Conservation (phyloP, 1,284 basidiomycete species). For the Ustilago lituana region DNA sequence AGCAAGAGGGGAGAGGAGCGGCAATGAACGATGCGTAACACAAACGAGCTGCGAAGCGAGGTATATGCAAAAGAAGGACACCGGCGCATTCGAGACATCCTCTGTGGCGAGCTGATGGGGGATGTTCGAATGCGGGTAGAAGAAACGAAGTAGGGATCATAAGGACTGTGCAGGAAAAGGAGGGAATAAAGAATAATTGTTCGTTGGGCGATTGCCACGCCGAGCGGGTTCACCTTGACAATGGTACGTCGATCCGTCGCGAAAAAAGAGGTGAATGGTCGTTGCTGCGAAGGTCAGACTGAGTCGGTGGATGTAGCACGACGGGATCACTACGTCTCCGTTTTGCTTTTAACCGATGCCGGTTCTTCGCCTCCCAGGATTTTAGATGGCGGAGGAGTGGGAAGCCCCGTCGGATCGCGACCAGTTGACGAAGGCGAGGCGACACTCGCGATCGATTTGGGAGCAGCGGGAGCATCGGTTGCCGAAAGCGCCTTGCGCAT, state of each 20-base stretch:
- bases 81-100: not conserved
- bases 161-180: slow-evolving; percentile 4
- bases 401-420: slow-evolving; percentile 22
- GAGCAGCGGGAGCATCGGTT: slow-evolving; percentile 16
- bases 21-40: slow-evolving; percentile 1
- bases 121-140: not conserved
- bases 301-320: too few relatives aligned
- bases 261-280: too few relatives aligned
- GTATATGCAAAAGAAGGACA: slow-evolving; percentile 24
- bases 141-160: slow-evolving; percentile 6
- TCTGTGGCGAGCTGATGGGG: not conserved
- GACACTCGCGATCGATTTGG: slow-evolving; percentile 18
- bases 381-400: slow-evolving; percentile 48
- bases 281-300: too few relatives aligned
- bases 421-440: slow-evolving; percentile 12
- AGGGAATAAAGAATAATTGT: slow-evolving; percentile 16
- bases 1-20: not conserved
- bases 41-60: slow-evolving; percentile 6
- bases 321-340: too few relatives aligned
- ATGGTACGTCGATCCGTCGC: slow-evolving; percentile 5
- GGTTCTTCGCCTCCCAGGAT: slow-evolving; percentile 20
- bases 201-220: slow-evolving; percentile 13
- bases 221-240: slow-evolving; percentile 7
- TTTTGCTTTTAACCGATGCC: too few relatives aligned
- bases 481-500: slow-evolving; percentile 42